Evolutionary conservation across 495 filamentous ascomycete species (phyloP), one percentile per base, ranked within the genome.

Genomic region (Talaromyces liani): DNA sequence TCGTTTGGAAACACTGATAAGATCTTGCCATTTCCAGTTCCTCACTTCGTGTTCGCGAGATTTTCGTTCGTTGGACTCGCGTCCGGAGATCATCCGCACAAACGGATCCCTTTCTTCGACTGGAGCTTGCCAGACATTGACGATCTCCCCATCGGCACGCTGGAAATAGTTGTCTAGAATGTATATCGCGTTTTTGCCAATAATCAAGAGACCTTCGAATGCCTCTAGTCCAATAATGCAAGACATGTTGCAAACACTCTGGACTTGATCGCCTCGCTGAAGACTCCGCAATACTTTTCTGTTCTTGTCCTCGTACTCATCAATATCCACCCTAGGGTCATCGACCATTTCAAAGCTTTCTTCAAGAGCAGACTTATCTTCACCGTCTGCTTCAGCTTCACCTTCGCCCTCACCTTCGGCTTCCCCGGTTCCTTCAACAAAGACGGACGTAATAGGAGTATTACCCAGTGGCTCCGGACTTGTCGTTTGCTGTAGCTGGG

Each of bases 271-370:
- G 5, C 91, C 91, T 34, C 91, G 89, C 64, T 97, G 90, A 12
- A 98, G 82, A 66, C 91, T 96, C 63, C 94, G 82, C 91, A 98
- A 92, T 57, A 98, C 94, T 74, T 95, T 97, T 16, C 94, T 81
- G 69, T 98, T 97, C 77, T 96, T 97, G 71, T 98, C 94, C 75
- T 98, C 94, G 68, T 91, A 96, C 10, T 86, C 87, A 61, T 95
- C 93, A 16, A 91, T 84, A 55, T 87, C 91, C 56, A 91, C 86
- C n/a, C 85, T 84, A 6, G 88, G 87, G 63, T 97, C 93, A 64
- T 96, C 91, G 45, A 98, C 87, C 68, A 98, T 84, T 75, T 98
- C 94, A 67, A 93, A 98, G 60, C 92, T 93, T 58, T 97, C 94
- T 60, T 96, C 93, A 2, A 85, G 77, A 14, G 73, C 65, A 45